A percentile compares a stretch with the other conserved stretches of the same genome.
Evolutionary conservation across 2,329 filamentous ascomycete genomes (phyloP).

Genomic region (Phaeosphaeria sp.): DNA sequence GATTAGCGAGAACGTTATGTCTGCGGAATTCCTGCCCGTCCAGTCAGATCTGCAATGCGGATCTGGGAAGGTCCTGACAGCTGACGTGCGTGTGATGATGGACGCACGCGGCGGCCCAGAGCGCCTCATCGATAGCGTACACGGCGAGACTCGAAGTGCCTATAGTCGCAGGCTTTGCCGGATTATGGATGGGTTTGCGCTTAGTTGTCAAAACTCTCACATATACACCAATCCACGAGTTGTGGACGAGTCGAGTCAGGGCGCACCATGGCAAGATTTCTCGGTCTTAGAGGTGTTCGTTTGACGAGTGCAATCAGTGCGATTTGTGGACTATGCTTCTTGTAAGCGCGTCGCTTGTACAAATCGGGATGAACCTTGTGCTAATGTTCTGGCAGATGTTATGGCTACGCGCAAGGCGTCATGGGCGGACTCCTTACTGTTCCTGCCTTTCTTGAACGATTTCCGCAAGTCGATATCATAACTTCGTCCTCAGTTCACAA

Average conservation of each 20-base stretch:
- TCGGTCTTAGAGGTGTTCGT: conserved; percentile 28
- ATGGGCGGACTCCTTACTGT: conserved; percentile 74
- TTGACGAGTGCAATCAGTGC: conserved; percentile 31
- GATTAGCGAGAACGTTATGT: conserved; percentile 1
- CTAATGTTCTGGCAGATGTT: conserved; percentile 45
- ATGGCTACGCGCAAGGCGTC: conserved; percentile 72
- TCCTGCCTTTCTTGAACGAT: conserved; percentile 60
- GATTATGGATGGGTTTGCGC: neutral
- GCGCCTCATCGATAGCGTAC: neutral
- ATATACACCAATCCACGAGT: neutral
- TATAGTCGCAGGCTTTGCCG: neutral
- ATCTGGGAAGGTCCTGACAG: neutral
- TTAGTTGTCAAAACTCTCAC: neutral
- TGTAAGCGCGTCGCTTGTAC: conserved; percentile 17
- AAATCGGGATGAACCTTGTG: neutral
- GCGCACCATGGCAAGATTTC: conserved; percentile 26
- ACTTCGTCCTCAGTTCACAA: conserved; percentile 24
- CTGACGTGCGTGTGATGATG: neutral
- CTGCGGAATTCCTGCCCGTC: neutral
- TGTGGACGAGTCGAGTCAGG: neutral
- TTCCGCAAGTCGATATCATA: conserved; percentile 36
- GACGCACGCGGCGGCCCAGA: neutral
- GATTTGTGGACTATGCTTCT: conserved; percentile 36
- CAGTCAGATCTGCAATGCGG: neutral
- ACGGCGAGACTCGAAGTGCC: neutral